A percentile compares a stretch with the other conserved stretches of the same genome.
Conservation (phyloP, 768 basidiomycete species). For the Suillus variegatus region DNA sequence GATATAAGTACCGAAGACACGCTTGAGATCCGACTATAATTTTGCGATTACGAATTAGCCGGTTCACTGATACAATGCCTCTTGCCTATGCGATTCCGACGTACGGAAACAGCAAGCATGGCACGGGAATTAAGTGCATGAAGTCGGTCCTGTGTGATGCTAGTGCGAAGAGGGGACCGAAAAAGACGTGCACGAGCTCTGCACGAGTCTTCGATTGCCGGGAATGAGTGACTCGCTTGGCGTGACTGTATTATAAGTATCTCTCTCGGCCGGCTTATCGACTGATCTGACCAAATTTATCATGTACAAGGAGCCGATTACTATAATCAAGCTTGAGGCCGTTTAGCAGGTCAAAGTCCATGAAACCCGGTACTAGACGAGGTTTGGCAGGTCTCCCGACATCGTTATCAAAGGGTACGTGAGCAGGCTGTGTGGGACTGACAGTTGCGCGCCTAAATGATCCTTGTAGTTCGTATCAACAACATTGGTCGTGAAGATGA, state of each 20-base stretch:
- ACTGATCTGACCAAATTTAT: too few species aligned
- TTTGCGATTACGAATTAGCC: conserved; percentile 1
- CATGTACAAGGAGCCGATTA: too few species aligned
- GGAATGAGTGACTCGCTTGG: not conserved
- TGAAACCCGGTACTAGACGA: not conserved
- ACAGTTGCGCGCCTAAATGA: not conserved
- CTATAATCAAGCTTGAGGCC: too few species aligned
- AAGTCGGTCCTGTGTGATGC: not conserved
- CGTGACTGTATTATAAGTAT: not conserved
- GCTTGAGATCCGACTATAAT: not conserved
- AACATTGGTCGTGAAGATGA: too few species aligned
- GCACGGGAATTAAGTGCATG: not conserved
- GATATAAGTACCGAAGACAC: not conserved
- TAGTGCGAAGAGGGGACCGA: not conserved
- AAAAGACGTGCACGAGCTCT: not conserved
- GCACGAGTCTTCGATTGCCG: not conserved
- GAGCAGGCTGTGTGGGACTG: not conserved
- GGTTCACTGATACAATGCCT: not conserved
- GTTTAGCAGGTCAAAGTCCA: too few species aligned
- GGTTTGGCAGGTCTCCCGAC: not conserved
- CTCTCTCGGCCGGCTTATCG: too few species aligned
- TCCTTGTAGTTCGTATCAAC: too few species aligned
- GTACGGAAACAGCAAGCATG: not conserved
- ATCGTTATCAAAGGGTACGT: not conserved
- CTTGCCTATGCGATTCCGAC: too few species aligned